A percentile compares a stretch with the other conserved stretches of the same genome.
These are phyloP conservation scores for Saccharomyces cerevisiae DNA, from an alignment of 805 yeast species.

Conservation along the genomic window DNA sequence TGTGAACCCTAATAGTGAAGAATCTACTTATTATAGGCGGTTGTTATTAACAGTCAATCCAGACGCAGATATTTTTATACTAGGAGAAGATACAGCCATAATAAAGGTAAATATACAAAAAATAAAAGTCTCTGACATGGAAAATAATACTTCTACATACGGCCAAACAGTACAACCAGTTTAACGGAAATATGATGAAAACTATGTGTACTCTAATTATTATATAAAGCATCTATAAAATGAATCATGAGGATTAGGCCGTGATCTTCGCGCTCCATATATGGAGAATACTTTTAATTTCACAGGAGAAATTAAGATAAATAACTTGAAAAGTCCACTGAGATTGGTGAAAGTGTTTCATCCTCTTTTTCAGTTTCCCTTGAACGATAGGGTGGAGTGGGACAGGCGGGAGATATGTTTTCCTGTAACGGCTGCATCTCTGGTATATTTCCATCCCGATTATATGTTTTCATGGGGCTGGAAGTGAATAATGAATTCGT, in stretches of 20 bases:
- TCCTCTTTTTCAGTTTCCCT: conserved; percentile 12
- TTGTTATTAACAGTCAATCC: conserved; percentile 55
- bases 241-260: not conserved
- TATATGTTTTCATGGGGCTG: conserved; percentile 13
- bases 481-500: conserved; percentile 20
- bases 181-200: not conserved
- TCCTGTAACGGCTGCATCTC: not conserved
- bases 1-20: conserved; percentile 39
- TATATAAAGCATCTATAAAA: not conserved
- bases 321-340: conserved; percentile 26
- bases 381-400: not conserved
- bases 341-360: conserved; percentile 24
- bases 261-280: too few relatives aligned
- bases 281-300: too few relatives aligned
- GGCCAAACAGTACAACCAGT: conserved; percentile 6
- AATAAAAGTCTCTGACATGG: conserved; percentile 71
- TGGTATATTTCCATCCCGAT: not conserved
- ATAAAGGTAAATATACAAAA: conserved; percentile 55
- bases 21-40: conserved; percentile 51
- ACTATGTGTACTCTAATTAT: not conserved
- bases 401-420: conserved; percentile 2
- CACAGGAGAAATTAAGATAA: conserved; percentile 2
- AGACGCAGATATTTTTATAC: conserved; percentile 60
- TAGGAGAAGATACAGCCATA: conserved; percentile 55
- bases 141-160: conserved; percentile 41